Conservation (phyloP, 2,329 filamentous ascomycete species). For the Botrytis aclada region DNA sequence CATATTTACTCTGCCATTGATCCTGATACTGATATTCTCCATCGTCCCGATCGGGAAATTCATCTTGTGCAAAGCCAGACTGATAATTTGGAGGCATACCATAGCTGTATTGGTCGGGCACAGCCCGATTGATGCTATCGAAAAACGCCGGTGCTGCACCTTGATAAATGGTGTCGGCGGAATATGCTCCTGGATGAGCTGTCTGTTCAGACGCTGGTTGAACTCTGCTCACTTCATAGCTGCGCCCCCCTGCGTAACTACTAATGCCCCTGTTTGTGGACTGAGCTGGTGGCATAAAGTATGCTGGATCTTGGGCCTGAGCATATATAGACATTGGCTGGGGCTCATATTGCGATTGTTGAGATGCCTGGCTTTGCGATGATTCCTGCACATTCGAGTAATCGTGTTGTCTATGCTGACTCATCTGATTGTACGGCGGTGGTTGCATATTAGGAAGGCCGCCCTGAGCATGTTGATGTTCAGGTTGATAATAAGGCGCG, state of each 20-base stretch:
- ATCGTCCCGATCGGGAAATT: too few species aligned
- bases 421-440: not conserved
- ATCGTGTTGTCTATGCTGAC: not conserved
- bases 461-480: not conserved
- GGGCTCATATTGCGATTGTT: not conserved
- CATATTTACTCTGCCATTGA: not conserved
- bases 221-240: too few species aligned
- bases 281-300: not conserved
- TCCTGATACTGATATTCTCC: not conserved
- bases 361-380: not conserved
- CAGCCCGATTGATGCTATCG: fast-evolving
- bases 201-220: not conserved
- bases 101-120: too few species aligned
- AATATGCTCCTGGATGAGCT: not conserved
- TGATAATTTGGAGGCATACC: too few species aligned
- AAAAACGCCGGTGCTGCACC: not conserved
- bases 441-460: fast-evolving
- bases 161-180: not conserved
- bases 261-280: too few species aligned
- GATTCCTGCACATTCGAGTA: not conserved
- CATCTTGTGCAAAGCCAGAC: not conserved
- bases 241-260: not conserved
- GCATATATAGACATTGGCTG: not conserved
- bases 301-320: not conserved
- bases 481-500: not conserved